These are phyloP conservation scores for Arachis stenosperma DNA, from an alignment of 306 rosid species.

Conservation along the genomic window DNA sequence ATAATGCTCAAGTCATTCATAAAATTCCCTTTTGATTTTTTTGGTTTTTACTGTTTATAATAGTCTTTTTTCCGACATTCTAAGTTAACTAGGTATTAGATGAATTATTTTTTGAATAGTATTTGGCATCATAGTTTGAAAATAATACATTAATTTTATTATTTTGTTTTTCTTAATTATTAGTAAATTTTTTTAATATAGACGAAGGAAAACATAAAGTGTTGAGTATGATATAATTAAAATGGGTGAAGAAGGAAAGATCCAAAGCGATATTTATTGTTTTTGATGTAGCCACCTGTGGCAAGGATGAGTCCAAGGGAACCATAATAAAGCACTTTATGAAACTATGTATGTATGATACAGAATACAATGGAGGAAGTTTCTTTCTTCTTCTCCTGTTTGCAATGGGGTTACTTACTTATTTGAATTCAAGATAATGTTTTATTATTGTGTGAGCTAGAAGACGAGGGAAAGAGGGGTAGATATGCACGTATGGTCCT, in stretches of 20 bases:
- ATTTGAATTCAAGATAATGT: slow-evolving; percentile 33
- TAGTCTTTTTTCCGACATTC: not conserved
- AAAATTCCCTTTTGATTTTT: not conserved
- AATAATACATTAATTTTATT: too few relatives aligned
- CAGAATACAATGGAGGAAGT: not conserved
- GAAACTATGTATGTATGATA: not conserved
- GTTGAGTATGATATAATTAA: too few relatives aligned
- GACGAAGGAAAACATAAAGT: not conserved
- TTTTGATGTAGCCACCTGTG: slow-evolving; percentile 36
- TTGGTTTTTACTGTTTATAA: not conserved
- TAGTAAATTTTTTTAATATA: too few relatives aligned
- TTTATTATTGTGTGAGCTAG: slow-evolving; percentile 36
- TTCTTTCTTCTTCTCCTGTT: slow-evolving; percentile 36
- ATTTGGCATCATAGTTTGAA: too few relatives aligned
- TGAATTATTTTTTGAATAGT: too few relatives aligned
- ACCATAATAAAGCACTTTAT: slow-evolving; percentile 5
- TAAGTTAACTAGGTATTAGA: not conserved
- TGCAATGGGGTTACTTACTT: not conserved
- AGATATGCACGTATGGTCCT: slow-evolving; percentile 37
- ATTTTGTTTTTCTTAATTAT: too few relatives aligned
- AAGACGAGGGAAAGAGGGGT: not conserved
- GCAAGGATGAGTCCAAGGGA: slow-evolving; percentile 16
- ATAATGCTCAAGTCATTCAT: not conserved
- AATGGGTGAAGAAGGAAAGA: not conserved
- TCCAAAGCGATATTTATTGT: slow-evolving; percentile 5